Conservation (phyloP, 1,284 basidiomycete genomes). For the Ganoderma sp. region DNA sequence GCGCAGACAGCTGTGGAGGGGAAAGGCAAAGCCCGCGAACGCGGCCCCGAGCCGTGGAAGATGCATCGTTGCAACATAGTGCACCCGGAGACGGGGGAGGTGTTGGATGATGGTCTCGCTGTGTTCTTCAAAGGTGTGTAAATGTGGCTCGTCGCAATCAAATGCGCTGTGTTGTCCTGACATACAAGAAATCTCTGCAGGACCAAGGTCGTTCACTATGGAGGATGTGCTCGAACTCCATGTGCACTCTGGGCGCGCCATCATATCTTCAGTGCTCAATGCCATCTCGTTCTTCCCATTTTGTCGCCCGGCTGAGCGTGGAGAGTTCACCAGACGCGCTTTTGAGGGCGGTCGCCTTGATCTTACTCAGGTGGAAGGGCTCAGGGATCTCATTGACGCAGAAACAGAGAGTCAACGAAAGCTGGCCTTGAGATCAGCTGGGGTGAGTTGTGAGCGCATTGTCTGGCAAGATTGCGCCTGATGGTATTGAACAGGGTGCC, state of each 20-base stretch:
- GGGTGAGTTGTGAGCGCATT: conserved; percentile 46
- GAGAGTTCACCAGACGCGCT: conserved; percentile 87
- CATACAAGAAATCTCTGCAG: conserved; percentile 42
- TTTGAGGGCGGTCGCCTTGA: conserved; percentile 82
- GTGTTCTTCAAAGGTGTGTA: conserved; percentile 81
- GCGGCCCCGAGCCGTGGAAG: conserved; percentile 59
- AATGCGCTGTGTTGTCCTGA: neutral
- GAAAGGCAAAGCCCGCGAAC: conserved; percentile 29
- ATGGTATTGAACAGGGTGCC: conserved; percentile 53
- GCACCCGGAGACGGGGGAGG: conserved; percentile 64
- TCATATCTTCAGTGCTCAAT: conserved; percentile 70
- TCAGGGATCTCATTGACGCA: conserved; percentile 84
- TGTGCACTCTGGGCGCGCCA: conserved; percentile 85
- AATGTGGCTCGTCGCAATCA: neutral
- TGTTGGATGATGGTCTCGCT: conserved; percentile 80
- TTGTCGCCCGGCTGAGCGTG: conserved; percentile 79
- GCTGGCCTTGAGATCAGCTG: conserved; percentile 70
- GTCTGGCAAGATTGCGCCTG: conserved; percentile 1
- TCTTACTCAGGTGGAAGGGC: conserved; percentile 83
- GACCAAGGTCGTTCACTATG: conserved; percentile 79
- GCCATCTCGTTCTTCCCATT: conserved; percentile 64
- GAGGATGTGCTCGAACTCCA: conserved; percentile 88
- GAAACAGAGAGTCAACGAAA: conserved; percentile 84
- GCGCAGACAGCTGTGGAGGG: conserved; percentile 42
- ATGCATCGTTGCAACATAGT: conserved; percentile 74